Conservation (phyloP, 192 early-diverging fungal genomes). For the Coemansia sp. region DNA sequence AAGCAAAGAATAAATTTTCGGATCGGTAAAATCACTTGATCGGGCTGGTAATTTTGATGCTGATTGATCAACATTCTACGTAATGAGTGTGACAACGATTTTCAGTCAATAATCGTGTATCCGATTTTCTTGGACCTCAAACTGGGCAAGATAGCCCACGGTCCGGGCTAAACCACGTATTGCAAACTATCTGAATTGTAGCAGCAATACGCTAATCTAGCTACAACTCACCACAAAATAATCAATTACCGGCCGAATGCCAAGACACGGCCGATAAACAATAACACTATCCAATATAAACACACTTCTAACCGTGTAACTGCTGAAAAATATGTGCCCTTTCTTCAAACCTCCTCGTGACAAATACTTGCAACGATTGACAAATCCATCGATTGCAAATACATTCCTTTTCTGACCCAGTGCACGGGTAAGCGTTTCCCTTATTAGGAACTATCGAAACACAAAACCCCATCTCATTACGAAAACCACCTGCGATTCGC, state of each 20-base stretch:
- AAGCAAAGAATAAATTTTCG: not conserved
- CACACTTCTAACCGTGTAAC: too few relatives aligned
- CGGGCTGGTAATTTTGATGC: too few relatives aligned
- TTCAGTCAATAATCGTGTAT: not conserved
- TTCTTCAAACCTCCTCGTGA: too few relatives aligned
- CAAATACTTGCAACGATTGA: not conserved
- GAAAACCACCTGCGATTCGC: not conserved
- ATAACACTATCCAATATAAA: not conserved
- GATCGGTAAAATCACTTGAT: too few relatives aligned
- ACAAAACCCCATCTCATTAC: not conserved
- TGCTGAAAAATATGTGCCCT: too few relatives aligned
- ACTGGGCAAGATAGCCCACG: not conserved
- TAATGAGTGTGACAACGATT: not conserved
- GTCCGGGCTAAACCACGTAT: not conserved
- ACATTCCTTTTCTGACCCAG: not conserved
- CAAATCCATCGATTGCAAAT: not conserved
- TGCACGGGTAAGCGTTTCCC: not conserved
- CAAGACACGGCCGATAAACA: not conserved
- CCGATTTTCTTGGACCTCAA: constrained; percentile 3
- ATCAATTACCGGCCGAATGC: not conserved
- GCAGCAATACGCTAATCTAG: not conserved
- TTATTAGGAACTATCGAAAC: not conserved
- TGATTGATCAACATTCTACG: too few relatives aligned
- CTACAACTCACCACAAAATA: not conserved
- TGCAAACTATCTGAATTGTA: not conserved